phyloP scores from a whole-genome alignment of 306 rosid genomes.

The Lathyrus sativus region DNA sequence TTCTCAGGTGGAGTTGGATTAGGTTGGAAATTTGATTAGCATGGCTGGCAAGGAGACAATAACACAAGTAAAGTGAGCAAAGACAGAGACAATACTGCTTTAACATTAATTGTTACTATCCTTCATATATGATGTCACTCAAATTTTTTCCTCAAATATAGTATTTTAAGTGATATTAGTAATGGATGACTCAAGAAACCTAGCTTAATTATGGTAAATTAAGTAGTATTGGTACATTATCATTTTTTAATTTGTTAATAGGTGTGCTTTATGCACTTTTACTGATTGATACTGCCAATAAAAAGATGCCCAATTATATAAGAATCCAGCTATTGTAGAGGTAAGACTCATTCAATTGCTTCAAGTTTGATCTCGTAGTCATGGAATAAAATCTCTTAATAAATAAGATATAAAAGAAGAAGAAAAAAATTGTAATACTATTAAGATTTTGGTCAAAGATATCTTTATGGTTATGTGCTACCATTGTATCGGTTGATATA shows the following conservation, averaged over 20 bases:
- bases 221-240: background rate
- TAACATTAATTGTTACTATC: background rate
- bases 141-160: background rate
- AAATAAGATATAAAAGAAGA: background rate
- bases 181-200: background rate
- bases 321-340: background rate
- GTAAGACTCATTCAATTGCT: background rate
- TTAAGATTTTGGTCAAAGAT: background rate
- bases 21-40: constrained; percentile 43
- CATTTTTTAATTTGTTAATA: background rate
- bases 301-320: background rate
- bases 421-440: background rate
- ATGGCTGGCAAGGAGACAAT: constrained; percentile 19
- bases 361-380: background rate
- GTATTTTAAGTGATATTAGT: background rate
- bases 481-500: background rate
- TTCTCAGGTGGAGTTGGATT: constrained; percentile 51
- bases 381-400: background rate
- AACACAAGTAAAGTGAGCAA: background rate
- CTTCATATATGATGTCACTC: background rate
- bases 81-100: background rate
- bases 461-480: background rate
- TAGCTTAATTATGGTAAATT: background rate
- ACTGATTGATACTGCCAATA: background rate
- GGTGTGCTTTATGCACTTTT: constrained; percentile 6